Evolutionary conservation across 2,329 filamentous ascomycete species (phyloP).

Genomic region (Exutisphaerella laricina): DNA sequence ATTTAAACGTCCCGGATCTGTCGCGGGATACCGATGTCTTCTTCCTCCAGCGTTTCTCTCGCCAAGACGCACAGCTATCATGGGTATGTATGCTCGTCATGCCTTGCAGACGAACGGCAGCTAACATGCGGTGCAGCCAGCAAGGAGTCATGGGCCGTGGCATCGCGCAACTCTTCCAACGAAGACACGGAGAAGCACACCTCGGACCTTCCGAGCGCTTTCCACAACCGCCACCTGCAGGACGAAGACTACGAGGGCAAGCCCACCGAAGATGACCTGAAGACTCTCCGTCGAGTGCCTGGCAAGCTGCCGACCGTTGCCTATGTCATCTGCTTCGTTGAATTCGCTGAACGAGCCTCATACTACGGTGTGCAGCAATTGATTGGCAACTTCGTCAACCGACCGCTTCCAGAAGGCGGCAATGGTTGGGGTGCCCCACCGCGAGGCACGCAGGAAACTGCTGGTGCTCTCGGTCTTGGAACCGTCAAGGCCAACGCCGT

Average conservation of each 20-base stretch:
- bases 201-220: background rate
- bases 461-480: constrained; percentile 59
- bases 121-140: background rate
- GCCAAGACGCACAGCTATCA: background rate
- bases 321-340: constrained; percentile 40
- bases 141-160: background rate
- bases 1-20: background rate
- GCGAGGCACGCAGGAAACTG: constrained; percentile 35
- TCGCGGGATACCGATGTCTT: background rate
- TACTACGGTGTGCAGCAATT: constrained; percentile 40
- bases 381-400: constrained; percentile 46
- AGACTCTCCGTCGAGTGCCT: constrained; percentile 40
- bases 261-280: constrained; percentile 41
- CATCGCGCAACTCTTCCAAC: background rate
- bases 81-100: background rate
- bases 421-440: constrained; percentile 33
- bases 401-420: constrained; percentile 20
- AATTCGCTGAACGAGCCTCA: constrained; percentile 46
- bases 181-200: background rate
- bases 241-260: constrained; percentile 21
- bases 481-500: constrained; percentile 60
- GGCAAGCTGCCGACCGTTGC: constrained; percentile 34
- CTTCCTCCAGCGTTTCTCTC: background rate
- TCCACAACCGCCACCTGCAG: background rate
- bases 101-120: background rate